These are phyloP conservation scores for Kwoniella shivajii DNA, from an alignment of 1,284 basidiomycete species.

Conservation along the genomic window DNA sequence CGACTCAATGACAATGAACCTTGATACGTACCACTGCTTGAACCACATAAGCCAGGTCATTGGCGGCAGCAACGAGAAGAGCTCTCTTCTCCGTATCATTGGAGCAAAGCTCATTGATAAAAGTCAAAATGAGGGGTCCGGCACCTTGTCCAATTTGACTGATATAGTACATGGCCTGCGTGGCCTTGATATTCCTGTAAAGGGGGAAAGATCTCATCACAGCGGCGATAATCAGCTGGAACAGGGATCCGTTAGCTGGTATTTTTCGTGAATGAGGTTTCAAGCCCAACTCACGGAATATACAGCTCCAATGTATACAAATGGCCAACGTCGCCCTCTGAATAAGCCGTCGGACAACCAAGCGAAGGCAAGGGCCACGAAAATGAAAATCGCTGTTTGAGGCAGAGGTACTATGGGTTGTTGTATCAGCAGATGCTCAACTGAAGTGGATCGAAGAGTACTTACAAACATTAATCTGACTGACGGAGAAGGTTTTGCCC, in stretches of 20 bases:
- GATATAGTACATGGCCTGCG: constrained; percentile 38
- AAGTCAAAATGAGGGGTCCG: constrained; percentile 29
- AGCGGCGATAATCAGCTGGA: constrained; percentile 27
- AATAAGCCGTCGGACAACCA: constrained; percentile 43
- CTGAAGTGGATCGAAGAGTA: neutral
- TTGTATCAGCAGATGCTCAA: neutral
- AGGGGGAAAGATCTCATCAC: constrained; percentile 32
- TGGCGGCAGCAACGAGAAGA: constrained; percentile 39
- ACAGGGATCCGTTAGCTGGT: neutral
- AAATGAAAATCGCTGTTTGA: constrained; percentile 36
- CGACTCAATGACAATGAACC: neutral
- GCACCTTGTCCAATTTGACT: constrained; percentile 19
- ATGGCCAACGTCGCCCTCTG: constrained; percentile 39
- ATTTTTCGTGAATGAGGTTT: neutral
- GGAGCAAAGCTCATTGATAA: constrained; percentile 42
- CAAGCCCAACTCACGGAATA: constrained; percentile 3
- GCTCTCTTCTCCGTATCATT: constrained; percentile 43
- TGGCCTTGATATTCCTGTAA: constrained; percentile 34
- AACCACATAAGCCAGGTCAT: constrained; percentile 47
- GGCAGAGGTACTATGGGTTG: constrained; percentile 29
- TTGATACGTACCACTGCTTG: constrained; percentile 31
- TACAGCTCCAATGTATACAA: constrained; percentile 38
- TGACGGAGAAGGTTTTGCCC: constrained; percentile 21
- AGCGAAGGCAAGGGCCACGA: constrained; percentile 32
- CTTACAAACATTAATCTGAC: constrained; percentile 16